Base-by-base conservation (phyloP, 148 eudicot genomes). In the Dysphania ambrosioides region DNA sequence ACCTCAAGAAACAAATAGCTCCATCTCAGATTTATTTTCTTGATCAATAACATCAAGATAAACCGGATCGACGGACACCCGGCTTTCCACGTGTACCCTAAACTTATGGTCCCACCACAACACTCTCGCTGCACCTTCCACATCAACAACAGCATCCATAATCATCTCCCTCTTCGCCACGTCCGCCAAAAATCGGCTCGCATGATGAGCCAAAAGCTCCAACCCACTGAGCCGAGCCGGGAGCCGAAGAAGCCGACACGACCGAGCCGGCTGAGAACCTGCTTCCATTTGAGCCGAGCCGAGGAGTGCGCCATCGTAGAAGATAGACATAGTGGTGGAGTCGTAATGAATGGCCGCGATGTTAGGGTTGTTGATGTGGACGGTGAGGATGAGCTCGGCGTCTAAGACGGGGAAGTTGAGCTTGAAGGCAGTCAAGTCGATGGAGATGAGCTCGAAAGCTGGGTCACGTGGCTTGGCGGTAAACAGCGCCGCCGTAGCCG, bases 361-460 rank as follows among this genome's bases (percentile, higher is more conserved):
- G 93, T 94, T 94, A 4, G 98, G 98, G 85, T 94, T 94, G 80
- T 88, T 88, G 82, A 91, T 85, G 79, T 94, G 97, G 81, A 94
- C 95, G 83, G 95, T 94, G 23, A 94, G 86, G 80, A 83, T 78
- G 19, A 90, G 73, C 32, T 91, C 98, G 31, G 88, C 87, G 87
- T 94, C 97, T 26, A 90, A 56, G 3, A 80, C 76, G 0, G 98
- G 91, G 73, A 91, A 74, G 40, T 86, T 90, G 77, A 91, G 87
- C 73, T 86, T 85, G 84, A 94, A 77, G 70, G 94, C 85, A 21
- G 91, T 94, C 75, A 94, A 83, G 71, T 79, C 85, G 66, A 94
- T 85, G 55, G 97, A 86, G 75, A 91, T 80, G 8, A 94, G 68
- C 65, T 91, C 85, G 87, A 94, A 88, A 0, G 79, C 53, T 0